Evolutionary conservation across 106 monocot genomes (phyloP).

Genomic region (Acorus calamus): DNA sequence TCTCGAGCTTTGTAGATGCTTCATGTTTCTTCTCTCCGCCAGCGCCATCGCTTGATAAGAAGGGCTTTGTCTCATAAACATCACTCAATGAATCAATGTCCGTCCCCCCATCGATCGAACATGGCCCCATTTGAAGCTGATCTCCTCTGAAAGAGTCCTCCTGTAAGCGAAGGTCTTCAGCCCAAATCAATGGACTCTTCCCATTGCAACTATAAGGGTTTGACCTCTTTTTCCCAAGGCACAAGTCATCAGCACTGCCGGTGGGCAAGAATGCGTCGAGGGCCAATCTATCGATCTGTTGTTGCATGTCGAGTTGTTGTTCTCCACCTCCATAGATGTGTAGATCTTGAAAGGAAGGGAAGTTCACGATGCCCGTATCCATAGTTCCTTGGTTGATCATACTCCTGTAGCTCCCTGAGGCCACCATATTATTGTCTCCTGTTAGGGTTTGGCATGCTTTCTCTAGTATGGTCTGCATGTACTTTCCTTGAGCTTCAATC

Average conservation of each 20-base stretch:
- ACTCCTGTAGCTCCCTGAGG: no score
- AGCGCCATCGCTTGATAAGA: slow-evolving; percentile 8
- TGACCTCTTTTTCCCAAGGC: slow-evolving; percentile 35
- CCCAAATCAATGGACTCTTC: slow-evolving; percentile 55
- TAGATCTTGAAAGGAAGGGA: no score
- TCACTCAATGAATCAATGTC: slow-evolving; percentile 17
- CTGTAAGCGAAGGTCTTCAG: slow-evolving; percentile 28
- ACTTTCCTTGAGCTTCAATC: no score
- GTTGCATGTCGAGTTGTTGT: no score
- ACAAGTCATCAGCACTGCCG: slow-evolving; percentile 3
- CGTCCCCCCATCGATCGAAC: slow-evolving; percentile 25
- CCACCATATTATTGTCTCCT: no score
- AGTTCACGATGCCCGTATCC: no score
- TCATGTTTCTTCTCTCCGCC: slow-evolving; percentile 10
- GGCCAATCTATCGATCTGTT: no score
- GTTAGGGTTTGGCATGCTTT: no score
- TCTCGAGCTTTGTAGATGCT: slow-evolving; percentile 14
- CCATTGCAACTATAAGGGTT: slow-evolving; percentile 20
- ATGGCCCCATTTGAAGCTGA: slow-evolving; percentile 27
- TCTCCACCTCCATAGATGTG: no score
- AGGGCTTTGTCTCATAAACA: slow-evolving; percentile 16
- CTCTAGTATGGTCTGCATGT: no score
- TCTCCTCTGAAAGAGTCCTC: slow-evolving; percentile 17
- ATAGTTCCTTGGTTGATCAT: no score
- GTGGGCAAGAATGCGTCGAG: no score